These are phyloP conservation scores for Triticum turgidum DNA, from an alignment of 176 grass and related monocot genomes.

Conservation along the genomic window DNA sequence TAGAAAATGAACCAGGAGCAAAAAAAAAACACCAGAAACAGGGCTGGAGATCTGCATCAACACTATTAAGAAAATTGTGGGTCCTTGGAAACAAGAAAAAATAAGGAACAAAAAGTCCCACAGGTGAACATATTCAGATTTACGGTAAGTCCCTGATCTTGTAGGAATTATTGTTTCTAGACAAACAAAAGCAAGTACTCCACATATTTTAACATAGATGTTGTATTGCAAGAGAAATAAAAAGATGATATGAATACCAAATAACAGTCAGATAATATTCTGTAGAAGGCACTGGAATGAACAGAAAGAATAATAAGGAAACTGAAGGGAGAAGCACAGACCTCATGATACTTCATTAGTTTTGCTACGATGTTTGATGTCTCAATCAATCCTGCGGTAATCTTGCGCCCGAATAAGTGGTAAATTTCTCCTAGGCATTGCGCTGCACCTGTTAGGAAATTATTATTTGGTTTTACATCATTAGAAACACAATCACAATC, in stretches of 20 bases:
- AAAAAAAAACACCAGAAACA: constrained; percentile 13
- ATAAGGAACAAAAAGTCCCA: background rate
- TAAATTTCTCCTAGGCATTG: constrained; percentile 93
- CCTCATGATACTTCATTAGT: constrained; percentile 95
- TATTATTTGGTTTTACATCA: constrained; percentile 4
- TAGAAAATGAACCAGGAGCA: constrained; percentile 31
- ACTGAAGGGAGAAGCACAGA: constrained; percentile 32
- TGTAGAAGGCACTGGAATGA: constrained; percentile 1
- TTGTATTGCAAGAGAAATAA: constrained; percentile 25
- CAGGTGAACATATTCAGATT: constrained; percentile 9
- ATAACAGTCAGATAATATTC: constrained; percentile 1
- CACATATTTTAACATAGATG: background rate
- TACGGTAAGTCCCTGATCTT: background rate
- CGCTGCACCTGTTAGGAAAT: constrained; percentile 65
- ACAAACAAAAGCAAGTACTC: background rate
- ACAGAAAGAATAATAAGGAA: constrained; percentile 26
- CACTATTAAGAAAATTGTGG: background rate
- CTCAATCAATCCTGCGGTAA: constrained; percentile 88
- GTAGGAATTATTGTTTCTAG: background rate
- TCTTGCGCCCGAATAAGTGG: constrained; percentile 74
- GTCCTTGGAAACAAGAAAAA: background rate
- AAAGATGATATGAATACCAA: constrained; percentile 10
- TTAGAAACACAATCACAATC: background rate
- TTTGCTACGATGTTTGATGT: constrained; percentile 87
- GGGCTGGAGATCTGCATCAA: background rate